Evolutionary conservation across 2,329 filamentous ascomycete species (phyloP).

Genomic region (Fusarium luffae): DNA sequence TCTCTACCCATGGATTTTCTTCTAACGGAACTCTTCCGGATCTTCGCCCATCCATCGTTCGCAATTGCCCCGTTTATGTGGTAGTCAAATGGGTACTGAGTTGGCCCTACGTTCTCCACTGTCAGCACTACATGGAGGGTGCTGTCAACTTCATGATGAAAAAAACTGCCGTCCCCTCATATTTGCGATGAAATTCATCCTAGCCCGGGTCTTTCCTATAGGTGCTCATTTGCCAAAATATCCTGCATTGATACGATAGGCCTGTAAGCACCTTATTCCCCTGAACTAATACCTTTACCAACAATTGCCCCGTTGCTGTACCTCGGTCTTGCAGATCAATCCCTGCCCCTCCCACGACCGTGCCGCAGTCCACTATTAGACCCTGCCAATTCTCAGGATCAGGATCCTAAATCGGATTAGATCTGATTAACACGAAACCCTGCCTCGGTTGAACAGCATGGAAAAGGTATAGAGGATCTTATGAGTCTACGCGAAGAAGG

Average conservation of each 20-base stretch:
- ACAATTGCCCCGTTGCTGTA: background rate
- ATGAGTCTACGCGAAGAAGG: background rate
- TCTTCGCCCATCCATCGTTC: background rate
- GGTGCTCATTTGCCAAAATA: background rate
- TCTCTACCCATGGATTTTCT: too few relatives aligned
- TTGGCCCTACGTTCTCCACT: background rate
- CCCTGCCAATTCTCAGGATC: background rate
- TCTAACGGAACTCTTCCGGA: constrained; percentile 4
- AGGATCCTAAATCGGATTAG: constrained; percentile 29
- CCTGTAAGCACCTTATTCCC: background rate
- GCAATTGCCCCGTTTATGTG: background rate
- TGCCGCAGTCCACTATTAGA: constrained; percentile 4
- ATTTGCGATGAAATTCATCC: background rate
- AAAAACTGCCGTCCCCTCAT: background rate
- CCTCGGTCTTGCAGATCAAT: background rate
- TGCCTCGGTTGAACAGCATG: background rate
- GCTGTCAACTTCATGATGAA: background rate
- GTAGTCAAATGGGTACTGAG: background rate
- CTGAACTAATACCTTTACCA: background rate
- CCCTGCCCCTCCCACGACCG: background rate
- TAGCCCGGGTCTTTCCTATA: background rate
- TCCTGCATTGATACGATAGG: background rate
- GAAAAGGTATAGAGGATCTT: background rate
- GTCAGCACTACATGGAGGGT: background rate
- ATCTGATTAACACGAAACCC: constrained; percentile 11